A percentile compares a stretch with the other conserved stretches of the same genome.
phyloP scores from a whole-genome alignment of 441 rosid species.

The Pelargonium cotyledonis region DNA sequence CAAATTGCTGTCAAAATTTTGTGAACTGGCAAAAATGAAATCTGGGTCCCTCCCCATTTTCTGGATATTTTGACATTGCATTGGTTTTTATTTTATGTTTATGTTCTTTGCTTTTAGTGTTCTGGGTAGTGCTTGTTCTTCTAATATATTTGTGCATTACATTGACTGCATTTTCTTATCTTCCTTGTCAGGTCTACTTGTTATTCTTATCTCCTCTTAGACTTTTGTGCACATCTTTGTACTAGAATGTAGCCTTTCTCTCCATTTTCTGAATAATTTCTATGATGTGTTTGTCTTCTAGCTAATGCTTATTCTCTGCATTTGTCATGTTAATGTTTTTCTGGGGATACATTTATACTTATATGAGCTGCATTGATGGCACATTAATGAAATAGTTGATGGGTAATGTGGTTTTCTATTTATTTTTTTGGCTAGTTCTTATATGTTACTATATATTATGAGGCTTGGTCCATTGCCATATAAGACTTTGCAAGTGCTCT shows the following conservation, averaged over 20 bases:
- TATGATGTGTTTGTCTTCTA: not conserved
- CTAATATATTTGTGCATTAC: too few relatives aligned
- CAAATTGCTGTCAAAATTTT: not conserved
- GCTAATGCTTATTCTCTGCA: not conserved
- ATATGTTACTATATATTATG: not conserved
- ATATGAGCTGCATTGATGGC: not conserved
- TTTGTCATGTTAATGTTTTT: not conserved
- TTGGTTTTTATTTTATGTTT: too few relatives aligned
- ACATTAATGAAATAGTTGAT: constrained; percentile 1
- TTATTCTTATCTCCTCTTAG: too few relatives aligned
- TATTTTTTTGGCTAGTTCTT: not conserved
- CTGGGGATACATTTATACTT: not conserved
- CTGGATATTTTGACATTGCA: too few relatives aligned
- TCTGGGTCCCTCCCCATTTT: not conserved
- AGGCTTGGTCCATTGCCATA: not conserved
- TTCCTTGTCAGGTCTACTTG: too few relatives aligned
- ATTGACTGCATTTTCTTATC: too few relatives aligned
- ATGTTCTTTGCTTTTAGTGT: too few relatives aligned
- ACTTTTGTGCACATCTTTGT: too few relatives aligned
- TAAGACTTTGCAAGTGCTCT: not conserved
- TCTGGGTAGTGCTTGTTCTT: too few relatives aligned
- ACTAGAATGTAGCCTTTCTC: not conserved
- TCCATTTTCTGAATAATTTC: not conserved
- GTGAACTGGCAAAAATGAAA: not conserved
- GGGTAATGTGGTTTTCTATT: not conserved